Evolutionary conservation across 192 early-diverging fungal species (phyloP).

Genomic region (Backusella psychrophila): DNA sequence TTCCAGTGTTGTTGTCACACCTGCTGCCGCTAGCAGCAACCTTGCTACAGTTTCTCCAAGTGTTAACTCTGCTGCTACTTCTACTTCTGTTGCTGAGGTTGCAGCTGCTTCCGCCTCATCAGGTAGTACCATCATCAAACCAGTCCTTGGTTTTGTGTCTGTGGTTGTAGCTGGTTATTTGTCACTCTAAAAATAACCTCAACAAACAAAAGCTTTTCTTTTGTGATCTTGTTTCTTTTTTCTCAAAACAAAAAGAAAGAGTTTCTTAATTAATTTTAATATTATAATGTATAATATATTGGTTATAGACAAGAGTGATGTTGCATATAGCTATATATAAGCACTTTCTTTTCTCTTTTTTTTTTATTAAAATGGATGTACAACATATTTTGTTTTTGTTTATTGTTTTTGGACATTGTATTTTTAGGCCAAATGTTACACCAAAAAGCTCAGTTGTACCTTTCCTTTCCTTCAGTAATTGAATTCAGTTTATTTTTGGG

Average conservation of each 20-base stretch:
- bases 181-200: conserved; percentile 4
- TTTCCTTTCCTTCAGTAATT: not conserved
- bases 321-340: not conserved
- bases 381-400: not conserved
- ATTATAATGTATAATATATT: not conserved
- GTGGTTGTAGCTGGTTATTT: conserved; percentile 8
- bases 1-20: not conserved
- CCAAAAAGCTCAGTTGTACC: not conserved
- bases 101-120: not conserved
- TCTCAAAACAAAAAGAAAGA: not conserved
- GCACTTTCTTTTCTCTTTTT: not conserved
- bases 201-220: not conserved
- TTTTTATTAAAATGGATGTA: not conserved
- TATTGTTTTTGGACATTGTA: not conserved
- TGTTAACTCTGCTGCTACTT: not conserved
- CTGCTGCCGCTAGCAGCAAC: not conserved
- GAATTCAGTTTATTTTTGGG: too few species aligned
- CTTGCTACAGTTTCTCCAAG: not conserved
- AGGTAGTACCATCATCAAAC: not conserved
- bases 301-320: not conserved
- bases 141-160: not conserved
- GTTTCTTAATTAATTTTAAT: not conserved
- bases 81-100: not conserved
- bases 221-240: not conserved
- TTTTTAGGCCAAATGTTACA: not conserved